phyloP scores from a whole-genome alignment of 2,329 filamentous ascomycete species.

The Cryphonectria nitschkei region DNA sequence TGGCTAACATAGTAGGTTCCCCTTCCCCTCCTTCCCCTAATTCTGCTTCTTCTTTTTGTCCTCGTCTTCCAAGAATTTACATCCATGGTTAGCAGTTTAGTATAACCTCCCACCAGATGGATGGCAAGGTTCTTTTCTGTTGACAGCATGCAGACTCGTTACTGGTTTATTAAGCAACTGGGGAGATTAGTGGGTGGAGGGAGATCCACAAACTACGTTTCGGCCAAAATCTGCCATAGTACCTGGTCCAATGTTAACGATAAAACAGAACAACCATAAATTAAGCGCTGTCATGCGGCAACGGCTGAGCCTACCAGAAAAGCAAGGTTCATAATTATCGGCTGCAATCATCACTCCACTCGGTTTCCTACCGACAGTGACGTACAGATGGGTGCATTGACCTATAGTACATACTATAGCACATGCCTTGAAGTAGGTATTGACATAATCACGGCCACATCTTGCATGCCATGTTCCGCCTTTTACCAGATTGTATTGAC shows the following conservation, averaged over 20 bases:
- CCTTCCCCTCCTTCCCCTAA: too few relatives aligned
- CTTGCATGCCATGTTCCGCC: neutral
- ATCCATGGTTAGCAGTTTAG: neutral
- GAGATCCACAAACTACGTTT: neutral
- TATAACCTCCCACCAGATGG: neutral
- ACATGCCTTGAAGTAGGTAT: neutral
- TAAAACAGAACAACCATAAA: neutral
- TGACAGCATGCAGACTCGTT: neutral
- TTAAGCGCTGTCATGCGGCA: neutral
- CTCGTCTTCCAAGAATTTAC: too few relatives aligned
- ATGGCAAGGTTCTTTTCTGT: neutral
- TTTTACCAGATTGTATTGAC: slow-evolving; percentile 3
- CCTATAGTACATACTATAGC: neutral
- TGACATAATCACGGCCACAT: neutral
- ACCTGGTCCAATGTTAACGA: neutral
- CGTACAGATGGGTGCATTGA: neutral
- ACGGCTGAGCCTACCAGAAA: neutral
- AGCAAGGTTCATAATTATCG: neutral
- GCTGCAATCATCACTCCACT: neutral
- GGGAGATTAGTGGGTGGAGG: neutral
- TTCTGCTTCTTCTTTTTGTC: too few relatives aligned
- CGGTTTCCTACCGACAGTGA: neutral
- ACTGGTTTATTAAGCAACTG: neutral
- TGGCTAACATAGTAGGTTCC: too few relatives aligned
- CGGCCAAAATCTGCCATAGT: neutral